Conservation (phyloP, 1,139 yeast genomes). For the Hansenula lynferdii region DNA sequence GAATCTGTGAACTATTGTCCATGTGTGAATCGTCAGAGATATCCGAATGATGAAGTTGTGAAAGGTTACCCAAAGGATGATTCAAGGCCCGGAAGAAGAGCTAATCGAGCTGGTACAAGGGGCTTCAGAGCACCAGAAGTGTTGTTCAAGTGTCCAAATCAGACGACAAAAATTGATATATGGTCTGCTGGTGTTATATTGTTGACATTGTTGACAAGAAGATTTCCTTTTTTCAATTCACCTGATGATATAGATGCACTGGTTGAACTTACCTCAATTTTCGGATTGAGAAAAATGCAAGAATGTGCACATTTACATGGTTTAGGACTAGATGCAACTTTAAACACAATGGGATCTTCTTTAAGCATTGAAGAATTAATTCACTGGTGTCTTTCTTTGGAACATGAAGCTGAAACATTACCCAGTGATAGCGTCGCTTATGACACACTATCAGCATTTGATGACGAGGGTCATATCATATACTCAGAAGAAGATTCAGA, state of each 20-base stretch:
- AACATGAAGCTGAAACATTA: slow-evolving; percentile 28
- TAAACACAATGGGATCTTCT: slow-evolving; percentile 24
- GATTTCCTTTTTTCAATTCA: slow-evolving; percentile 86
- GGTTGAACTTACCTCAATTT: slow-evolving; percentile 74
- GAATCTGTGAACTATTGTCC: slow-evolving; percentile 25
- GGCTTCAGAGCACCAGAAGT: slow-evolving; percentile 86
- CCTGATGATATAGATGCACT: slow-evolving; percentile 93
- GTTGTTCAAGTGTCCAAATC: slow-evolving; percentile 42
- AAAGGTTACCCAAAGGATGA: slow-evolving; percentile 81
- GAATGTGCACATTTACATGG: slow-evolving; percentile 86
- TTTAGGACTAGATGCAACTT: slow-evolving; percentile 68
- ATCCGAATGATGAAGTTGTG: slow-evolving; percentile 8
- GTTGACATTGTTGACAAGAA: slow-evolving; percentile 65
- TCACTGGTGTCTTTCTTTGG: slow-evolving; percentile 22
- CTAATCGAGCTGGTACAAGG: slow-evolving; percentile 94
- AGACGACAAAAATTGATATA: slow-evolving; percentile 67
- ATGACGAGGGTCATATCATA: slow-evolving; percentile 2
- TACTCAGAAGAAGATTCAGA: slow-evolving; percentile 7
- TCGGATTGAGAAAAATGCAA: slow-evolving; percentile 72
- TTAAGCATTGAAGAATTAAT: slow-evolving; percentile 14
- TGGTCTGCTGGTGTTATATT: slow-evolving; percentile 80
- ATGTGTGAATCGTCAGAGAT: slow-evolving; percentile 13
- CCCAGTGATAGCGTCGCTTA: slow-evolving; percentile 34
- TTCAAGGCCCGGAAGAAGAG: slow-evolving; percentile 82
- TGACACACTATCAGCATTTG: slow-evolving; percentile 26